Evolutionary conservation across 306 rosid species (phyloP), one percentile per base, ranked within the genome.

Genomic region (Clitoria ternatea): DNA sequence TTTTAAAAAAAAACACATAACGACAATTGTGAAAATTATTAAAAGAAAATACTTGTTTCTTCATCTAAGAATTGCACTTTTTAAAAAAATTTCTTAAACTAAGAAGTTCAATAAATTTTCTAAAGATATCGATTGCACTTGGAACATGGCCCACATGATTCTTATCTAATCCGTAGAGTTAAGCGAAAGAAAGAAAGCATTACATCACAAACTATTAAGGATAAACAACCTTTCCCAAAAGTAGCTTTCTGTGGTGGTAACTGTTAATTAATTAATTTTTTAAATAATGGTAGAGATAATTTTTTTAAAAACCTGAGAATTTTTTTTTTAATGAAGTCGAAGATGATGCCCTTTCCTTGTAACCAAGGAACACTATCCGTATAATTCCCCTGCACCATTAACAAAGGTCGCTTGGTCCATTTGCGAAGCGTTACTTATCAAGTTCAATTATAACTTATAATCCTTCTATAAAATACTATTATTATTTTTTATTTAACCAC

Each of bases 391-490:
- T 15, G 19, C 43, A 40, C 5, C 54, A 11, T 65, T 40, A 11
- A 60, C 52, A 52, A 43, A 61, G 45, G 80, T 77, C 54, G 83
- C 84, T 84, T 87, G 61, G 76, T 61, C 55, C 49, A 53, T 45
- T 74, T 82, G 82, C 87, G 29, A 77, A 57, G 77, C 79, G 69
- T 75, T 82, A 5, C 13, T 30, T 79, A 72, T 75, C 82, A 5
- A 12, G 18, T 73, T 57, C 63, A 75, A 13, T 23, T 27, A 35
- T 74, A 74, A 24, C 70, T 61, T 57, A 64, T 40, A 33, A 13
- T 63, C n/a, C n/a, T n/a, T n/a, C n/a, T n/a, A n/a, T n/a, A n/a
- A n/a, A n/a, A n/a, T n/a, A n/a, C n/a, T n/a, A n/a, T n/a, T n/a
- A n/a, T n/a, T n/a, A n/a, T n/a, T n/a, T n/a, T n/a, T n/a, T n/a